Evolutionary conservation across 495 filamentous ascomycete genomes (phyloP), one percentile per base, ranked within the genome.

Genomic region (Penicillium pulvis): DNA sequence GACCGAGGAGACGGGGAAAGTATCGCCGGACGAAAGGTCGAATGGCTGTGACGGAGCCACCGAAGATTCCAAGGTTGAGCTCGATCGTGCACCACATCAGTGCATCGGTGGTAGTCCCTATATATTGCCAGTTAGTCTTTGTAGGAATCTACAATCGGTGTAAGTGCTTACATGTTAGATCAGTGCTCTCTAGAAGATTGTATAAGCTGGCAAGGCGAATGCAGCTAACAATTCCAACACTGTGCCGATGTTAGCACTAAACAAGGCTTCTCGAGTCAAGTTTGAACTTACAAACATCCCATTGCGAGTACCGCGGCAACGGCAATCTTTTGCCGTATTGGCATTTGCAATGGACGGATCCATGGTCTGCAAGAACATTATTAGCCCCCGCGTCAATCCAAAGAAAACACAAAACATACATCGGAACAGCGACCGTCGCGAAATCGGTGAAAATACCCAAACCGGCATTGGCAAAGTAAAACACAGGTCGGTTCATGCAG

Each of bases 371-470:
- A 23, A 7, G n/a, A 10, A 11, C 2, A 3, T 44, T 11, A 6
- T 53, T 57, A 61, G 58, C 47, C 9, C 6, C 10, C 8, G 10
- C 4, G 39, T 8, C 23, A 14, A 26, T 9, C 19, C 10, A 8
- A 30, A 28, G 2, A 19, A 6, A 26, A 12, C 23, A 36, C 2
- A 11, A 2, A 44, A 71, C 71, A 28, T 62, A 73, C 69, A 78
- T 68, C 20, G 75, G 74, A 6, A 76, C 62, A 20, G 73, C 50
- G 0, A 76, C 68, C 9, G 75, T 75, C 11, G 70, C 61, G 54
- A 76, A 70, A 31, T 78, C 74, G 0, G 70, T 71, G 20, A 73
- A 69, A 6, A 76, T 72, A 28, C 68, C 69, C 56, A 75, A 42
- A 28, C 66, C 70, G 5, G 69, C 69, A 24, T 72, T 75, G 42